These are phyloP conservation scores for Obba rivulosa DNA, from an alignment of 768 basidiomycete species.

Conservation along the genomic window DNA sequence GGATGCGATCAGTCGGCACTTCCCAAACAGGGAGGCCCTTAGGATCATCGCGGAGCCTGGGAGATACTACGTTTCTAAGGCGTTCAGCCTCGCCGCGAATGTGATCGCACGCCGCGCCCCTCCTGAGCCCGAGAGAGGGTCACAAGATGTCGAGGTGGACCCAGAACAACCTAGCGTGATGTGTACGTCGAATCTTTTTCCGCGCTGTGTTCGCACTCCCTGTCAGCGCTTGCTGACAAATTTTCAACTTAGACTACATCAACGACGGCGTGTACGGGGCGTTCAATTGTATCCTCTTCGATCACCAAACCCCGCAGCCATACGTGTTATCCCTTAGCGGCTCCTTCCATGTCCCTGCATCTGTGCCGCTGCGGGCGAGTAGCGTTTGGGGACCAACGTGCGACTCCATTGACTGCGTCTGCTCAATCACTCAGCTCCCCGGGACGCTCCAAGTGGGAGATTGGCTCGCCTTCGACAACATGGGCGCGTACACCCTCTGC, in stretches of 20 bases:
- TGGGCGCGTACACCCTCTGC: conserved; percentile 99
- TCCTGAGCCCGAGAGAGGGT: conserved; percentile 28
- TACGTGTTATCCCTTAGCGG: conserved; percentile 67
- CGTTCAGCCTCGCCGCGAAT: conserved; percentile 89
- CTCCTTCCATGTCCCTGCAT: conserved; percentile 51
- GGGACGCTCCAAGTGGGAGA: conserved; percentile 80
- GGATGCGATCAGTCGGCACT: conserved; percentile 68
- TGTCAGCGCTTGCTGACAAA: neutral
- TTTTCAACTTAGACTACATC: conserved; percentile 76
- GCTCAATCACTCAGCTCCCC: conserved; percentile 56
- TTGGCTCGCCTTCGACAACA: conserved; percentile 96
- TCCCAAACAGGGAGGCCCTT: conserved; percentile 66
- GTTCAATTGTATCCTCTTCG: conserved; percentile 96
- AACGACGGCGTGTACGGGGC: conserved; percentile 98
- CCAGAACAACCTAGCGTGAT: conserved; percentile 61
- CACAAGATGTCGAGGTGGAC: conserved; percentile 19
- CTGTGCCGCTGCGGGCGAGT: conserved; percentile 43
- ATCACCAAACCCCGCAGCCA: conserved; percentile 79
- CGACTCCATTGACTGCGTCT: conserved; percentile 95
- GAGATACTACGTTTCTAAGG: conserved; percentile 86
- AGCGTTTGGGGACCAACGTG: conserved; percentile 99
- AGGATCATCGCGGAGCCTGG: conserved; percentile 95
- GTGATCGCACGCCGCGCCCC: conserved; percentile 85
- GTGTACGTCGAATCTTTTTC: conserved; percentile 60
- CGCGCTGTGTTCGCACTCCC: neutral